phyloP scores from a whole-genome alignment of 2,329 filamentous ascomycete species.

The Blastomyces silverae region DNA sequence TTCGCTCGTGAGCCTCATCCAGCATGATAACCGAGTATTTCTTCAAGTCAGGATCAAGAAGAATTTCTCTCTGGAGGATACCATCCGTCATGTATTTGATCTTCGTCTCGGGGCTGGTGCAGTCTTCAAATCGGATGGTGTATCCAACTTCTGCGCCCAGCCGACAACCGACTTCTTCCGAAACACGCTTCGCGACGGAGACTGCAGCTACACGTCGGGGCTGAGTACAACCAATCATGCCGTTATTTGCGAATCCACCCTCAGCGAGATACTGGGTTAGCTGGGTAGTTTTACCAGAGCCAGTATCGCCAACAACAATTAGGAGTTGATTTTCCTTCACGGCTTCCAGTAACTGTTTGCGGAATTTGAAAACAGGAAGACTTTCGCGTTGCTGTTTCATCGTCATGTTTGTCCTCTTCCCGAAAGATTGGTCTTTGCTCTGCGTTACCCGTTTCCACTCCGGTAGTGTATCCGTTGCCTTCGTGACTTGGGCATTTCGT shows the following conservation, averaged over 20 bases:
- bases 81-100: slow-evolving; percentile 99
- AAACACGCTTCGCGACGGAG: slow-evolving; percentile 94
- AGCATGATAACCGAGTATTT: slow-evolving; percentile 96
- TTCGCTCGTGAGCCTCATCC: slow-evolving; percentile 95
- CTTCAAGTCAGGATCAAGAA: slow-evolving; percentile 81
- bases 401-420: slow-evolving; percentile 79
- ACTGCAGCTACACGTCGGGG: slow-evolving; percentile 95
- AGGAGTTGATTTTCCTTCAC: slow-evolving; percentile 81
- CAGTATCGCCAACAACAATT: slow-evolving; percentile 95
- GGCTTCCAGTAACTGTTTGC: slow-evolving; percentile 78
- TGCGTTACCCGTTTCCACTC: slow-evolving; percentile 88
- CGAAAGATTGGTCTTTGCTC: slow-evolving; percentile 70
- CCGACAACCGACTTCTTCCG: slow-evolving; percentile 87
- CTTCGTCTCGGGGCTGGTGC: slow-evolving; percentile 75
- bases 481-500: slow-evolving; percentile 56
- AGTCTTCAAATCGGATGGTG: slow-evolving; percentile 95
- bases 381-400: slow-evolving; percentile 93
- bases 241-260: slow-evolving; percentile 76
- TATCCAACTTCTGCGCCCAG: slow-evolving; percentile 93
- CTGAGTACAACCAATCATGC: slow-evolving; percentile 93
- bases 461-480: slow-evolving; percentile 62
- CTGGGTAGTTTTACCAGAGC: slow-evolving; percentile 95
- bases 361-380: slow-evolving; percentile 82
- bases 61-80: slow-evolving; percentile 92
- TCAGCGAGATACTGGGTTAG: slow-evolving; percentile 93